Base-by-base conservation (phyloP, 192 early-diverging fungal genomes). In the Geranomyces variabilis region DNA sequence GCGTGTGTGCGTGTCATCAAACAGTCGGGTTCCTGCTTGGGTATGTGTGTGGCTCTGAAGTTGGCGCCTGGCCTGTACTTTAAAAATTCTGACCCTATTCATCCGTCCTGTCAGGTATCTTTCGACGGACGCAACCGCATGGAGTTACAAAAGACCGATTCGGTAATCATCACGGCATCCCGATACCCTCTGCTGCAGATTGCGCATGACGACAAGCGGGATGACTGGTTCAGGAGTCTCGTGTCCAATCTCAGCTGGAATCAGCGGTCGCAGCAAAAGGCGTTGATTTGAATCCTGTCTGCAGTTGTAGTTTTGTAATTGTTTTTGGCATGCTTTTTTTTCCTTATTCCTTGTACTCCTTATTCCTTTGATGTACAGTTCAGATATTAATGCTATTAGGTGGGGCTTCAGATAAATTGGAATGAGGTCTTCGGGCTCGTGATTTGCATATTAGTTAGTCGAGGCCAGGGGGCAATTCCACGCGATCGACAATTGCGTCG, bases 61-160 rank as follows among this genome's bases (percentile, higher is more conserved):
- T 6, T 12, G 26, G 17, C 29, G 6, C 14, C 13, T 22, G 6
- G 0, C 61, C 6, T 41, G 21, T 60, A 0, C 36, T 41, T 10
- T 41, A 41, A 41, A 41, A n/a, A n/a, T n/a, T n/a, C n/a, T 24
- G 24, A 0, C 33, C 31, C 26, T n/a, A 72, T 71, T 1, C 13
- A 15, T 36, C 17, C 21, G 0, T 3, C 30, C 51, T 8, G 24
- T 19, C 57, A 76, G 71, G 70, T 74, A 17, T 85, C 82, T n/a
- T 96, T 97, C 69, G 97, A 99, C 74, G 97, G 96, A 1, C 87
- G 97, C 33, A 89, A 95, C 62, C 87, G 97, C 1, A 90, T 94
- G 0, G 93, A 98, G 69, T 83, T 99, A 33, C 80, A 83, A 44
- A 87, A 90, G 71, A 95, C 93, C 14, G 96, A 96, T 71, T 90